These are phyloP conservation scores for Salvia hispanica DNA, from an alignment of 257 asterid species.

Conservation along the genomic window DNA sequence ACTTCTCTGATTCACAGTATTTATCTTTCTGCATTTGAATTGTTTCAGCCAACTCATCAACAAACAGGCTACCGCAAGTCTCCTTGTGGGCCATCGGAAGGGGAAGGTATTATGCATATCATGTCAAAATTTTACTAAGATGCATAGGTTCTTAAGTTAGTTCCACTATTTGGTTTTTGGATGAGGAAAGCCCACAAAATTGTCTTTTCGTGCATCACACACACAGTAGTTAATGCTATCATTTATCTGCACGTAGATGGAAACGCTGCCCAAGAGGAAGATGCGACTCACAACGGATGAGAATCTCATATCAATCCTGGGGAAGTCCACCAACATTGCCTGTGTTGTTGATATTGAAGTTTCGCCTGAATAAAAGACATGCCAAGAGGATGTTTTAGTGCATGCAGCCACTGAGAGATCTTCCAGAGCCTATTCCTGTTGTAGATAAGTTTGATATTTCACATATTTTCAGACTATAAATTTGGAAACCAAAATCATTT, in stretches of 20 bases:
- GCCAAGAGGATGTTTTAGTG: conserved; percentile 28
- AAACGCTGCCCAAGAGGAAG: conserved; percentile 52
- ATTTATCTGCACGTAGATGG: conserved; percentile 51
- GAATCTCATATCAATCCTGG: conserved; percentile 28
- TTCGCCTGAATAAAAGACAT: conserved; percentile 31
- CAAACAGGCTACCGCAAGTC: conserved; percentile 96
- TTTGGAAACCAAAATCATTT: conserved; percentile 3
- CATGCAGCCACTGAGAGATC: conserved; percentile 31
- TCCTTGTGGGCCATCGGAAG: conserved; percentile 83
- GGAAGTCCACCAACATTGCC: conserved; percentile 32
- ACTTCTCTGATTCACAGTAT: conserved; percentile 18
- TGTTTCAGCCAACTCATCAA: conserved; percentile 83
- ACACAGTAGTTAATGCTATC: conserved; percentile 7
- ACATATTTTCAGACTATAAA: conserved; percentile 16
- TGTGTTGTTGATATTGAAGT: conserved; percentile 35
- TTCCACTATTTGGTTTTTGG: neutral
- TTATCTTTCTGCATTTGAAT: conserved; percentile 32
- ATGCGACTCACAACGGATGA: conserved; percentile 57
- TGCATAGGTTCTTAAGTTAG: neutral
- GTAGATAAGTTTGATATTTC: conserved; percentile 29
- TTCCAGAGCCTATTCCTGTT: conserved; percentile 35
- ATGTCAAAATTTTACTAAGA: neutral
- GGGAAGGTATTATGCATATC: conserved; percentile 66
- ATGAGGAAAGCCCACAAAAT: neutral
- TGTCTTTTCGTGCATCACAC: neutral